Conservation (phyloP, 345 rosid species). For the Eucalyptus urophylla region DNA sequence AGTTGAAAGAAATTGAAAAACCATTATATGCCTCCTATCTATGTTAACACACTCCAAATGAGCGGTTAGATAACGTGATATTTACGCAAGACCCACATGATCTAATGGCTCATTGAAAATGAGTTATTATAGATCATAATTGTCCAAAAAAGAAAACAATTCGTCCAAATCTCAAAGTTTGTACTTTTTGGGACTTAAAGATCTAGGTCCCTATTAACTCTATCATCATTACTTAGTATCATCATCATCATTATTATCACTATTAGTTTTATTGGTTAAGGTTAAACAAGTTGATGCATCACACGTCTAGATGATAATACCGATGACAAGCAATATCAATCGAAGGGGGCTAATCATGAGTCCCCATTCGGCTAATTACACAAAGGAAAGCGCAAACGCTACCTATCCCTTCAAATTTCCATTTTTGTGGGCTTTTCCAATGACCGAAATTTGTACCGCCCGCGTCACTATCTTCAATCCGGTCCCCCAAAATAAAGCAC, state of each 20-base stretch:
- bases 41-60: neutral
- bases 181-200: neutral
- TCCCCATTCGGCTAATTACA: neutral
- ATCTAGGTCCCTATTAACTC: neutral
- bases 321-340: neutral
- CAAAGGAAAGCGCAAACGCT: neutral
- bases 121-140: too few species aligned
- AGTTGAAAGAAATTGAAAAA: neutral
- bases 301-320: neutral
- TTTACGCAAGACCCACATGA: accelerated
- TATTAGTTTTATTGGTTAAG: neutral
- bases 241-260: neutral
- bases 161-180: too few species aligned
- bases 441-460: neutral
- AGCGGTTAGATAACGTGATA: neutral
- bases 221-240: too few species aligned
- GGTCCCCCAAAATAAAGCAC: too few species aligned
- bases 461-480: too few species aligned
- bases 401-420: neutral
- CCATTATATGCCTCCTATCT: neutral
- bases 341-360: neutral
- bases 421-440: neutral
- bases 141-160: neutral
- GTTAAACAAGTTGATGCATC: neutral
- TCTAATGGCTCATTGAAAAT: too few species aligned